These are phyloP conservation scores for Evernia prunastri DNA, from an alignment of 495 filamentous ascomycete genomes.

Conservation along the genomic window DNA sequence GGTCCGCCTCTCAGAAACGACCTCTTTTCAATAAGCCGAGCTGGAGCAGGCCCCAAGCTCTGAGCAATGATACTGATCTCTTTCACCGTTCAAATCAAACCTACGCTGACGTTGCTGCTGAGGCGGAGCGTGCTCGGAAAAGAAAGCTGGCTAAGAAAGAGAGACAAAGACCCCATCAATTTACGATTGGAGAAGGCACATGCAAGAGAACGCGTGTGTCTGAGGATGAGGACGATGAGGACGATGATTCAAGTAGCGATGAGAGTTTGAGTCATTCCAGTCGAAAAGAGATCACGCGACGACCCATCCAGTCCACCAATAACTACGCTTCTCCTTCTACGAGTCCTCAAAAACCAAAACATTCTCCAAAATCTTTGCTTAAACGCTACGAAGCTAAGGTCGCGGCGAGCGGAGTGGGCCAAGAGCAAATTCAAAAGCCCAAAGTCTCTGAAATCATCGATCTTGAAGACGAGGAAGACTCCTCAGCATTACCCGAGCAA, in stretches of 20 bases:
- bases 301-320: background rate
- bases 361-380: conserved; percentile 18
- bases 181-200: conserved; percentile 15
- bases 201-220: conserved; percentile 22
- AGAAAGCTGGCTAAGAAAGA: conserved; percentile 32
- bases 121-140: conserved; percentile 40
- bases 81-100: conserved; percentile 62
- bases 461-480: conserved; percentile 29
- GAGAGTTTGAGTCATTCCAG: conserved; percentile 10
- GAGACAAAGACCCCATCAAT: conserved; percentile 31
- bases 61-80: conserved; percentile 48
- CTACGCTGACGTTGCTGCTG: conserved; percentile 53
- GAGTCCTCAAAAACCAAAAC: conserved; percentile 18
- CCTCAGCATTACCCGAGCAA: conserved; percentile 3
- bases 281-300: background rate
- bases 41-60: conserved; percentile 42
- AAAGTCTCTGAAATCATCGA: conserved; percentile 23
- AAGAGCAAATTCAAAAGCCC: conserved; percentile 17
- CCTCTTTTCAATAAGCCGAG: conserved; percentile 64
- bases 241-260: conserved; percentile 15
- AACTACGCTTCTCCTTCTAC: conserved; percentile 5
- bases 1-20: conserved; percentile 39
- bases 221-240: conserved; percentile 22
- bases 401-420: conserved; percentile 1
- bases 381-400: conserved; percentile 21